Conservation (phyloP, 495 filamentous ascomycete genomes). For the Cercophora newfieldiana region DNA sequence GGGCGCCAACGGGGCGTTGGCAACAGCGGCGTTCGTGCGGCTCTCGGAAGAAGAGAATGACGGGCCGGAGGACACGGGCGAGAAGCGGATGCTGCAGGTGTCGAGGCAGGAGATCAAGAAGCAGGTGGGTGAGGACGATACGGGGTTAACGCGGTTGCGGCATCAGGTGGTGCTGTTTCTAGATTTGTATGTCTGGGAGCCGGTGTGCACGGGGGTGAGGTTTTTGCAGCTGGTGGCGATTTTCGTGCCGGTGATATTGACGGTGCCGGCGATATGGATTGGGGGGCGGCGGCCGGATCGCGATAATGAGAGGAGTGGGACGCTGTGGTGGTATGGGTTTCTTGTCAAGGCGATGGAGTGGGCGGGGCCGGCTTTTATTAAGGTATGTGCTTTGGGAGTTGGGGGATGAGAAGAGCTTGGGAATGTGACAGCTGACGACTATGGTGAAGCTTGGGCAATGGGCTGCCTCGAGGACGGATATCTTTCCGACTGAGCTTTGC, state of each 20-base stretch:
- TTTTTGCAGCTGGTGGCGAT: slow-evolving; percentile 84
- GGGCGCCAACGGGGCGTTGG: slow-evolving; percentile 51
- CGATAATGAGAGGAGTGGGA: slow-evolving; percentile 71
- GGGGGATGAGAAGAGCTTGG: not conserved
- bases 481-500: slow-evolving; percentile 95
- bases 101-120: slow-evolving; percentile 76
- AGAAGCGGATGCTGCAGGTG: slow-evolving; percentile 80
- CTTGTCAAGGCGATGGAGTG: slow-evolving; percentile 88
- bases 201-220: slow-evolving; percentile 80
- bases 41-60: slow-evolving; percentile 65
- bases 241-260: slow-evolving; percentile 83
- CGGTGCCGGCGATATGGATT: slow-evolving; percentile 79
- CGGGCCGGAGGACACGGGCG: slow-evolving; percentile 65
- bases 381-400: slow-evolving; percentile 54
- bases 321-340: slow-evolving; percentile 94
- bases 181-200: slow-evolving; percentile 77
- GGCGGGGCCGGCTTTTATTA: slow-evolving; percentile 96
- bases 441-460: slow-evolving; percentile 85
- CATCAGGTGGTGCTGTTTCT: slow-evolving; percentile 61
- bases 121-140: slow-evolving; percentile 59
- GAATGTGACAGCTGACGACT: not conserved
- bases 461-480: slow-evolving; percentile 95
- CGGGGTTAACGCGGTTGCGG: slow-evolving; percentile 53
- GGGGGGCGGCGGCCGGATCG: slow-evolving; percentile 60
- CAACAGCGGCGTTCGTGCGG: slow-evolving; percentile 64